These are phyloP conservation scores for Suhomyces bokatorum DNA, from an alignment of 1,139 yeast species.

Conservation along the genomic window DNA sequence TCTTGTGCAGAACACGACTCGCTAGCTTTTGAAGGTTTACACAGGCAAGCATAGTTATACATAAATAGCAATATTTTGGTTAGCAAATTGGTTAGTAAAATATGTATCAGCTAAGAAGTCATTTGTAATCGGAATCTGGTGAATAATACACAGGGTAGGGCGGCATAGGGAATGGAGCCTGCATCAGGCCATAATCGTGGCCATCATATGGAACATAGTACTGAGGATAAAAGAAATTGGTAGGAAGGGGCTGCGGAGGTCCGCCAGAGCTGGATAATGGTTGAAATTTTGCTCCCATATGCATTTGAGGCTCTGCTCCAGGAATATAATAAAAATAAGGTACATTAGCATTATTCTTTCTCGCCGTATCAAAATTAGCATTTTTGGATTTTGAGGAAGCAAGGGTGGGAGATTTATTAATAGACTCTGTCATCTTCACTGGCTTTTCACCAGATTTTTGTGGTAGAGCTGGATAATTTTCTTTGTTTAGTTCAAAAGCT, in stretches of 20 bases:
- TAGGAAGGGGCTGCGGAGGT: constrained; percentile 9
- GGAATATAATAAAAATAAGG: constrained; percentile 14
- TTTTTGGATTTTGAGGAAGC: background rate
- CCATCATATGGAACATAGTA: constrained; percentile 13
- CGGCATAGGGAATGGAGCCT: constrained; percentile 8
- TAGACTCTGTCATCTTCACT: background rate
- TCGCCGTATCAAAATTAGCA: background rate
- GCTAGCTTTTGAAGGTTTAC: background rate
- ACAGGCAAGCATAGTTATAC: background rate
- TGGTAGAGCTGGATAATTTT: constrained; percentile 1
- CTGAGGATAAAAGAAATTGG: constrained; percentile 11
- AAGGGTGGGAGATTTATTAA: background rate
- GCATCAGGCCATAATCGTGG: constrained; percentile 8
- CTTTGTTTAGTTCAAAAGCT: background rate
- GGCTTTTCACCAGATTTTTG: background rate
- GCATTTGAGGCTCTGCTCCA: constrained; percentile 8
- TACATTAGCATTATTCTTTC: constrained; percentile 2
- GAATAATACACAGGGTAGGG: constrained; percentile 13
- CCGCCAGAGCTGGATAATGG: constrained; percentile 5
- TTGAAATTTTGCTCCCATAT: constrained; percentile 7
- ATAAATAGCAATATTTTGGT: too few relatives aligned
- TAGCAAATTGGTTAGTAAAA: too few relatives aligned
- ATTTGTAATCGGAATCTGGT: constrained; percentile 7
- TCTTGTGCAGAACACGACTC: background rate
- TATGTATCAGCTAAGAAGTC: background rate